Conservation (phyloP, 495 filamentous ascomycete species). For the Parathielavia appendiculata region DNA sequence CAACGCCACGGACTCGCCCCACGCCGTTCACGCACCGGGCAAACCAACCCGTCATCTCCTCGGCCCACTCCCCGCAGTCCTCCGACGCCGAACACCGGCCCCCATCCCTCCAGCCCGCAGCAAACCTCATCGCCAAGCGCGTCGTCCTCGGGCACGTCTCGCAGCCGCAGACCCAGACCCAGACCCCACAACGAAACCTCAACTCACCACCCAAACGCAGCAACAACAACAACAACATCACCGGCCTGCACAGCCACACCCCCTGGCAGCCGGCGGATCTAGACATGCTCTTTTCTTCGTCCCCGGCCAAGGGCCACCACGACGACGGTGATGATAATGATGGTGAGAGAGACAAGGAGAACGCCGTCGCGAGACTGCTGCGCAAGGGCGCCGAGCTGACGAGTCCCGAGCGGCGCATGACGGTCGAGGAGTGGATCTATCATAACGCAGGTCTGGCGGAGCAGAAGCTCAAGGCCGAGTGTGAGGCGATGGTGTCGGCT, state of each 20-base stretch:
- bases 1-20: constrained; percentile 33
- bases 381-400: constrained; percentile 54
- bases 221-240: constrained; percentile 20
- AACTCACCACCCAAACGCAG: constrained; percentile 60
- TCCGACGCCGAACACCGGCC: constrained; percentile 79
- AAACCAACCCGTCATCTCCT: constrained; percentile 41
- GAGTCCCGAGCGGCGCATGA: constrained; percentile 79
- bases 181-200: constrained; percentile 35
- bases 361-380: constrained; percentile 38
- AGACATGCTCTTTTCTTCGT: constrained; percentile 52
- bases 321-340: neutral
- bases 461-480: constrained; percentile 68
- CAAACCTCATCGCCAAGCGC: constrained; percentile 30
- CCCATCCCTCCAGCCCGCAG: constrained; percentile 46
- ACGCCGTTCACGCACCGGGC: constrained; percentile 30
- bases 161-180: constrained; percentile 32
- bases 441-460: constrained; percentile 75
- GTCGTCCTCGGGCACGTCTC: constrained; percentile 45
- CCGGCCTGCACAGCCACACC: constrained; percentile 53
- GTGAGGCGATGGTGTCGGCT: constrained; percentile 68
- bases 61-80: constrained; percentile 61
- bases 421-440: constrained; percentile 85
- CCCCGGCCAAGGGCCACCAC: constrained; percentile 45
- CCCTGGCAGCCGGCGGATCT: constrained; percentile 73
- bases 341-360: constrained; percentile 38